phyloP scores from a whole-genome alignment of 2,329 filamentous ascomycete genomes.

The Magnaporthales sp. region DNA sequence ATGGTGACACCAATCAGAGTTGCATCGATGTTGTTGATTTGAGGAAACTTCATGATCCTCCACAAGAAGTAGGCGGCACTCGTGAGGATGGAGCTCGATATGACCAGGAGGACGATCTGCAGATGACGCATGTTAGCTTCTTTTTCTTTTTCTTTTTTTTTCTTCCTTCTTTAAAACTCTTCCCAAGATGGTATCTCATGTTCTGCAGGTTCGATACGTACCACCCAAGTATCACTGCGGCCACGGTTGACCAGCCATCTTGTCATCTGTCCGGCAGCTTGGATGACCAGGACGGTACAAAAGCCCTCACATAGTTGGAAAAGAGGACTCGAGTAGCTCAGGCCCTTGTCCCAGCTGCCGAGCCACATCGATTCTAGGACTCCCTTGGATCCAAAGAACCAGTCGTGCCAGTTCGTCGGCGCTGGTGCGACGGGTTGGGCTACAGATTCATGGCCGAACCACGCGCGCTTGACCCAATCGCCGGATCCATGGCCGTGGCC shows the following conservation, averaged over 20 bases:
- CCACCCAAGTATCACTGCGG: constrained; percentile 93
- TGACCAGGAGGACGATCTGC: constrained; percentile 77
- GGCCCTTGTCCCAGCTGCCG: constrained; percentile 78
- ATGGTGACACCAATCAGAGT: constrained; percentile 87
- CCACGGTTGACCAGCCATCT: constrained; percentile 91
- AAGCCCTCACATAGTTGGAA: constrained; percentile 96
- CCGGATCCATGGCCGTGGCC: constrained; percentile 32
- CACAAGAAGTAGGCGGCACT: constrained; percentile 94
- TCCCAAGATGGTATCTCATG: not conserved
- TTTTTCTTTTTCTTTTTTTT: no score
- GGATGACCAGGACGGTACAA: constrained; percentile 91
- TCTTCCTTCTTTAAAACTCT: not conserved
- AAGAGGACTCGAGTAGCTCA: constrained; percentile 85
- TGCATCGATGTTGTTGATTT: constrained; percentile 86
- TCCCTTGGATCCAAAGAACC: constrained; percentile 82
- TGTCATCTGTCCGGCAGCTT: constrained; percentile 88
- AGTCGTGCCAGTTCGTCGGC: constrained; percentile 64
- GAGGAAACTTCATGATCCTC: constrained; percentile 88
- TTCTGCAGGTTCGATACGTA: constrained; percentile 33
- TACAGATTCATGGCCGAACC: not conserved
- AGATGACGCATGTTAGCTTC: constrained; percentile 1
- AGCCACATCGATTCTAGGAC: constrained; percentile 72
- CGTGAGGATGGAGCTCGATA: constrained; percentile 86
- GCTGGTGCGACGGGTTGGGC: constrained; percentile 20
- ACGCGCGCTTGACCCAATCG: constrained; percentile 13